Evolutionary conservation across 192 early-diverging fungal species (phyloP), one percentile per base, ranked within the genome.

Genomic region (Backusella sp.): DNA sequence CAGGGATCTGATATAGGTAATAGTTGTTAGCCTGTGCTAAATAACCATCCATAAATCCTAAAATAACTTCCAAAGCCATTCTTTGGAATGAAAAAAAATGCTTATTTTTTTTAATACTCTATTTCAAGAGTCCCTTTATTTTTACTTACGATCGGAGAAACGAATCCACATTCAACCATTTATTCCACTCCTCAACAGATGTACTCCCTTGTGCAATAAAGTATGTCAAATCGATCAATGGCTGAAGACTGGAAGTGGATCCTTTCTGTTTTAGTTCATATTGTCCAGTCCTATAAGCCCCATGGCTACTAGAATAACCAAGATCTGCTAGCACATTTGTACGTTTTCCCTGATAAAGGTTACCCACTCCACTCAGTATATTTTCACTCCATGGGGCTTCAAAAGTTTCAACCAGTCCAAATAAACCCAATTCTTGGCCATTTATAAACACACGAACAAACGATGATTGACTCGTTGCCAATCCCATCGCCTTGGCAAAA

Each of bases 91-190:
- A 28, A 62, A 14, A 14, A 62, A 62, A 26, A 62, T 28, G 26
- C 9, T 28, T 28, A 62, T 6, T 28, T 26, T 62, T 44, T 28
- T 62, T 28, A 62, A 32, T 62, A 28, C 3, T 59, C 56, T 19
- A 19, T 68, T 68, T 32, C 2, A 2, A 3, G 30, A 32, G 23
- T n/a, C 12, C 28, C 37, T 39, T 65, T 4, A 6, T 12, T 66
- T 34, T 69, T 34, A 68, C 67, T 37, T 34, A 37, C 67, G 67
- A 68, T 32, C 67, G 67, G 7, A 68, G 67, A 19, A 68, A 68
- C 11, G 34, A 37, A 37, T 68, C 67, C 19, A 35, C 32, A 68
- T 68, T 37, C 1, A 68, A 21, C 19, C 37, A 37, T 32, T 34
- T 21, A 36, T 41, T 23, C 68, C 68, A 69, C 35, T 69, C 68